Percentiles rank a stretch among this genome's conserved stretches.
Evolutionary conservation across 1,139 yeast genomes (phyloP).

Genomic region (Hansenula sp.): DNA sequence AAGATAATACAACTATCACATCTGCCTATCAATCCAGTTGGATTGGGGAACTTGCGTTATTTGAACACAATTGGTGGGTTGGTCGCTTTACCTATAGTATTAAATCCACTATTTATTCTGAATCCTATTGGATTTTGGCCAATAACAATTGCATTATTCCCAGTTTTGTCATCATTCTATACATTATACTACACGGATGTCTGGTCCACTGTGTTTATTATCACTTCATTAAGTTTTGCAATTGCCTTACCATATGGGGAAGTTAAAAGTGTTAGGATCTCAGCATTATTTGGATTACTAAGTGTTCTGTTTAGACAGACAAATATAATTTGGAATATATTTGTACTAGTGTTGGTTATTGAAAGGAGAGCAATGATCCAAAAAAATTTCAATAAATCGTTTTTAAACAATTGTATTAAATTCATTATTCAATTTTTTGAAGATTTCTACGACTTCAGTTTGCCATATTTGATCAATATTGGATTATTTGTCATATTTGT

Average conservation of each 20-base stretch:
- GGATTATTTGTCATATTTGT: conserved; percentile 53
- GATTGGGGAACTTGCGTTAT: conserved; percentile 46
- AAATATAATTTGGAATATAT: conserved; percentile 80
- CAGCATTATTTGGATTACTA: conserved; percentile 46
- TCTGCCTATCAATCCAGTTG: conserved; percentile 29
- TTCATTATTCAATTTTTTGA: conserved; percentile 31
- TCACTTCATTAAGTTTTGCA: conserved; percentile 44
- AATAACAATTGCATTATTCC: conserved; percentile 52
- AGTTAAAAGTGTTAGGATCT: conserved; percentile 27
- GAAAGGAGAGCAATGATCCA: conserved; percentile 44
- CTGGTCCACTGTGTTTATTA: conserved; percentile 76
- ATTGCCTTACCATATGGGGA: conserved; percentile 30
- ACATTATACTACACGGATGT: conserved; percentile 88
- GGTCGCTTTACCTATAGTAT: conserved; percentile 44
- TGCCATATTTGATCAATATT: conserved; percentile 56
- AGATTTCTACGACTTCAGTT: conserved; percentile 26
- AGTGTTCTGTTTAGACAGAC: conserved; percentile 86
- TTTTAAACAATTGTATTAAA: conserved; percentile 33
- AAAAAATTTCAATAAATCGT: conserved; percentile 31
- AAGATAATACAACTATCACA: conserved; percentile 25
- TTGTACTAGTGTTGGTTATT: conserved; percentile 52
- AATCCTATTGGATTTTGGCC: conserved; percentile 43
- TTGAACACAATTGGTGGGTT: conserved; percentile 65
- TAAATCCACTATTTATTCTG: conserved; percentile 31
- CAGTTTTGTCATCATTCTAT: conserved; percentile 69